A percentile compares a stretch with the other conserved stretches of the same genome.
These are phyloP conservation scores for Stentor roeselii DNA, from an alignment of 73 alveolate genomes.

Conservation along the genomic window DNA sequence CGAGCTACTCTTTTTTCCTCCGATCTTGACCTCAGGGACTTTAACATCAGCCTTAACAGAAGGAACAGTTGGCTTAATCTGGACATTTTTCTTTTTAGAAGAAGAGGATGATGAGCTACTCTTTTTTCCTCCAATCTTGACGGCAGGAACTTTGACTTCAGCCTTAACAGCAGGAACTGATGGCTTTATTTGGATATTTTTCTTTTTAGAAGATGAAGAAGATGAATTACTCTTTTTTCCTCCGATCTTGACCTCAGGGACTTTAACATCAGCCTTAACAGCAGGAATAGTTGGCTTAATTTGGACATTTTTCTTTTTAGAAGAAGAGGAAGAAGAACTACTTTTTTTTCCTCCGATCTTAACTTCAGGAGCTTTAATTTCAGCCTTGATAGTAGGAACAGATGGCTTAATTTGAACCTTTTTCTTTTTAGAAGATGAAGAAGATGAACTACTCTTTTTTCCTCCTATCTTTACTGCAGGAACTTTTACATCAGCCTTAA, in stretches of 20 bases:
- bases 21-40: too few species aligned
- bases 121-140: neutral
- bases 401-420: too few species aligned
- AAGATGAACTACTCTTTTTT: too few species aligned
- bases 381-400: too few species aligned
- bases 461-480: too few species aligned
- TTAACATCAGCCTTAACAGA: neutral
- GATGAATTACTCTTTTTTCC: neutral
- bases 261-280: neutral
- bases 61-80: too few species aligned
- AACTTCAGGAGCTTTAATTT: neutral
- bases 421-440: too few species aligned
- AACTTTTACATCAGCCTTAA: too few species aligned
- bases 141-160: conserved; percentile 5
- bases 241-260: neutral
- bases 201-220: neutral
- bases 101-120: neutral
- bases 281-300: neutral
- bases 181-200: neutral
- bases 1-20: too few species aligned
- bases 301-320: neutral
- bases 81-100: conserved; percentile 2
- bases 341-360: neutral
- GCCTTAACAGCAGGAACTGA: neutral
- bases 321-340: neutral